Evolutionary conservation across 2,329 filamentous ascomycete species (phyloP), one percentile per base, ranked within the genome.

Genomic region (Sarocladiaceae sp.): DNA sequence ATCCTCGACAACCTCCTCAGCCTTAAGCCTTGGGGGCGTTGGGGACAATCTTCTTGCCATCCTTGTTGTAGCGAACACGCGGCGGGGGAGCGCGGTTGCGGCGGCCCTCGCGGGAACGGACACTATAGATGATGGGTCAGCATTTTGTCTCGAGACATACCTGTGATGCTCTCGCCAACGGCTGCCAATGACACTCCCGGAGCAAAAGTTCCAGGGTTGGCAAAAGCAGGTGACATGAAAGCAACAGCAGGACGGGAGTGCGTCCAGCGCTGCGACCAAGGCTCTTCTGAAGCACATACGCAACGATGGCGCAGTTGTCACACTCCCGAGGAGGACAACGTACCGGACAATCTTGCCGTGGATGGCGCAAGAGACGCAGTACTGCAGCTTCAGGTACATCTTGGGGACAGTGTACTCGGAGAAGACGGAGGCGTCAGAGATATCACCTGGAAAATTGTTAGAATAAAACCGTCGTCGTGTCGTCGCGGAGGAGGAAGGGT

Each of bases 381-480:
- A 98, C 81, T 98, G 93, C 72, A 98, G 85, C 86, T 98, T 98
- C 77, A 98, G 81, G 88, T 98, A 98, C 94, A 98, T 98, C 88
- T 98, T 98, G 76, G 93, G 93, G 67, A 98, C 91, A 62, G 89
- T 90, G 82, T 98, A 98, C 80, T 98, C 93, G 66, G 86, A 73
- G 78, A 97, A 98, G 74, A 98, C 93, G 66, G 93, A 97, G 67
- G 94, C 93, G 72, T 98, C 93, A 59, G 90, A 96, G 78, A 98
- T 98, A 88, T 98, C 93, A 89, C 93, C 93, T 97, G 66, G 47
- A 34, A 31, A 41, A 45, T 43, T 43, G 50, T 54, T 44, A 50
- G 49, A 41, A 18, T 16, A 26, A 20, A 24, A 18, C 5, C 13
- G n/a, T 21, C 27, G n/a, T 24, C 24, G 16, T 15, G 19, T 12